Base-by-base conservation (phyloP, 805 yeast species). In the Yarrowia alimentaria region DNA sequence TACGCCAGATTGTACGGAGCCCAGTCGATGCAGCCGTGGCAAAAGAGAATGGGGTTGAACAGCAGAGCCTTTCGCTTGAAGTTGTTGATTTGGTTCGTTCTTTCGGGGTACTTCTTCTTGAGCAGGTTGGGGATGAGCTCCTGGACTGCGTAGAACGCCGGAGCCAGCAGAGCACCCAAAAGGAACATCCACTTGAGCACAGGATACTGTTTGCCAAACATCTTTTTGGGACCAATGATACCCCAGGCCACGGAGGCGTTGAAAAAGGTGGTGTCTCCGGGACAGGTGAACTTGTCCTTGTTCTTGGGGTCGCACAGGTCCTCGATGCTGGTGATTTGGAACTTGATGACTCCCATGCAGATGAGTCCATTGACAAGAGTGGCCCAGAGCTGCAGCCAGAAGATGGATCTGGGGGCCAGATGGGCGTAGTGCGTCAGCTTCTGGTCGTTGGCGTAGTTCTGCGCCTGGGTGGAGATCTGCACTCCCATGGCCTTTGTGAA, bases 381-480 rank as follows among this genome's bases (percentile, higher is more conserved):
- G 1, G 64, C 54, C n/a, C 71, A 40, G 13, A 79, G 60, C 49
- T 66, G 69, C 8, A 57, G 8, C 28, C 28, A 24, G 64, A 80
- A 79, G 48, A 78, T 64, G 1, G 79, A 70, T 55, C 79, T 68
- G 6, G 84, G 85, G 0, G 83, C 80, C 10, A 80, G 64, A 55
- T 77, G 77, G 60, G 76, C 64, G 59, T 81, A 81, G 55, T 80
- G 83, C 1, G 75, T 82, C 62, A 77, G 62, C 57, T 81, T 82
- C 66, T 76, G 76, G 59, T 80, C 83, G 3, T 73, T 64, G 35
- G 77, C 68, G 61, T 73, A 79, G 56, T 71, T 69, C 30, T 74
- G 69, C 0, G 83, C 81, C 60, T 81, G 85, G 31, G 76, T 75
- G 58, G 78, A 83, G 53, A 80, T 77, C 58, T 79, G 80, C 60